Base-by-base conservation (phyloP, 1,284 basidiomycete genomes). In the Malassezia obtusa region DNA sequence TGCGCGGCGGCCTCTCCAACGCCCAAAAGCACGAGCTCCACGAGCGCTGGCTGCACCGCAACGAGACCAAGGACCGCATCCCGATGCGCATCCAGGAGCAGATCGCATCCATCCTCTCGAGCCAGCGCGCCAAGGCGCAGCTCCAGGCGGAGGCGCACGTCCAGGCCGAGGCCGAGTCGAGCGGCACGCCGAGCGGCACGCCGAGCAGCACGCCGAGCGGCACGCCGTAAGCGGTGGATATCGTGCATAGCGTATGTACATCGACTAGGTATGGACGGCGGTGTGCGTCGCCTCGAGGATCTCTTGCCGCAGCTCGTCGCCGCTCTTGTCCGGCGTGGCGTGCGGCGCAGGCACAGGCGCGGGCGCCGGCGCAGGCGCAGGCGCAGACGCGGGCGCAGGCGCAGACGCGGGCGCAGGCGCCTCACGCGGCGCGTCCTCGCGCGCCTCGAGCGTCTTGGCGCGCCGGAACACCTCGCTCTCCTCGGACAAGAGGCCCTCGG, bases 381-480 rank as follows among this genome's bases (percentile, higher is more conserved):
- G 11, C 30, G 30, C 30, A n/a, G n/a, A n/a, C n/a, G n/a, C n/a
- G n/a, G n/a, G n/a, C 30, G 30, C 30, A 11, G 6, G 11, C 6
- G 30, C 30, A 3, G 30, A 2, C 36, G 31, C 47, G 28, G 12
- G 46, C 4, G 33, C 21, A 45, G 12, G 31, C 46, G 28, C 15
- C 30, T 5, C 4, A 14, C 6, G 4, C 30, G 30, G 11, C 4
- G 11, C 30, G 30, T 31, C 48, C 3, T 26, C 19, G 19, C 10
- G 9, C 8, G 9, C 41, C 11, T 40, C 45, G 38, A 62, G 58
- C 5, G 62, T 32, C 55, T 49, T 51, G 4, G 69, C 67, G 28
- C 56, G 60, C 1, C 69, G 50, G 49, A 72, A 72, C 11, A 71
- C 45, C 33, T 63, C 64, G 14, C 59, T 63, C 30, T 72, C 69